Evolutionary conservation across 1,284 basidiomycete species (phyloP).

Genomic region (Hymenochaete sp.): DNA sequence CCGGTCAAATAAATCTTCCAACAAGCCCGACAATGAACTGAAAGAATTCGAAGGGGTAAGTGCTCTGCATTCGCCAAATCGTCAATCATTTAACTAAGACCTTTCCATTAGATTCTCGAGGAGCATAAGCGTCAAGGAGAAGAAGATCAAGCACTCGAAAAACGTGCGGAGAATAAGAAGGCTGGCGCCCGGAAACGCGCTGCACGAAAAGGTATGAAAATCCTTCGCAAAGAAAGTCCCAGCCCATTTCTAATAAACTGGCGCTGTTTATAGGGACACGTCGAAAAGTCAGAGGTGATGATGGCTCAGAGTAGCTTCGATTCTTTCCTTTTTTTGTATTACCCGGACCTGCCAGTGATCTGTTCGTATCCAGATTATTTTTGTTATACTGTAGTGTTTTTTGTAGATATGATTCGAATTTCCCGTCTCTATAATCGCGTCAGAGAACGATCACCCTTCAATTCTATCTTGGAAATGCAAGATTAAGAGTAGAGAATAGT

Average conservation of each 20-base stretch:
- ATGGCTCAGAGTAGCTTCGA: slow-evolving; percentile 12
- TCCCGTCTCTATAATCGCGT: too few species aligned
- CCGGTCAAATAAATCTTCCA: slow-evolving; percentile 79
- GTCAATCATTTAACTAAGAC: background rate
- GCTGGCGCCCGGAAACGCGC: slow-evolving; percentile 67
- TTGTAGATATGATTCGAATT: too few species aligned
- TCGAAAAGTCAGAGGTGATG: slow-evolving; percentile 7
- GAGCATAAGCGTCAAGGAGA: slow-evolving; percentile 79
- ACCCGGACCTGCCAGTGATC: too few species aligned
- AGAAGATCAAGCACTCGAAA: slow-evolving; percentile 85
- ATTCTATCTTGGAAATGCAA: too few species aligned
- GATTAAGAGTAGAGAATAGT: too few species aligned
- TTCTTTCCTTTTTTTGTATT: too few species aligned
- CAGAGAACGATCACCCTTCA: too few species aligned
- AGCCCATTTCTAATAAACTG: background rate
- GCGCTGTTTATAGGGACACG: background rate
- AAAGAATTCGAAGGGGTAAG: slow-evolving; percentile 80
- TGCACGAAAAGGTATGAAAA: slow-evolving; percentile 33
- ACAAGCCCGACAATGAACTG: slow-evolving; percentile 82
- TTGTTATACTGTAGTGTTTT: too few species aligned
- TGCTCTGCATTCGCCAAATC: slow-evolving; percentile 5
- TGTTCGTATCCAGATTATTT: too few species aligned
- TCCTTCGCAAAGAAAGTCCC: background rate
- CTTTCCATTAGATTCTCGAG: slow-evolving; percentile 59
- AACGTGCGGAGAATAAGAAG: slow-evolving; percentile 73